These are phyloP conservation scores for Leptographium lundbergii DNA, from an alignment of 2,329 filamentous ascomycete species.

Conservation along the genomic window DNA sequence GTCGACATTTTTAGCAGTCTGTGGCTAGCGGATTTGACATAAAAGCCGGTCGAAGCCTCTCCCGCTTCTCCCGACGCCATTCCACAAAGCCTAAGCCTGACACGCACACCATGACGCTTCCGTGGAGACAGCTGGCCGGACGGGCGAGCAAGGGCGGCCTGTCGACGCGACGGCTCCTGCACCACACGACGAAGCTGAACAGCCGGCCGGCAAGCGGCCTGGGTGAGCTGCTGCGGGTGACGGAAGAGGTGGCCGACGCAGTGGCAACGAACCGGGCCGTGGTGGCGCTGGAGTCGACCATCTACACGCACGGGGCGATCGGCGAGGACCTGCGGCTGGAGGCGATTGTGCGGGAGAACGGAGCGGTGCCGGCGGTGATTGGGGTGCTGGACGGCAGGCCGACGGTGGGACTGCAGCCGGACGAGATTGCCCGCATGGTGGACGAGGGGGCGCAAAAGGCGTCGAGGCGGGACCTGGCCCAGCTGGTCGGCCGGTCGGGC, in stretches of 20 bases:
- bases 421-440: constrained; percentile 64
- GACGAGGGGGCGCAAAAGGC: constrained; percentile 65
- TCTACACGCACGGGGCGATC: constrained; percentile 88
- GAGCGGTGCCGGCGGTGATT: constrained; percentile 80
- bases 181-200: background rate
- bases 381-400: constrained; percentile 77
- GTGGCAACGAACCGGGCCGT: constrained; percentile 64
- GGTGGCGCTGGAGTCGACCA: constrained; percentile 88
- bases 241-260: constrained; percentile 72
- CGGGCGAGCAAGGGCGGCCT: background rate
- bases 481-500: constrained; percentile 46
- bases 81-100: too few species aligned
- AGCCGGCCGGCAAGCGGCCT: background rate
- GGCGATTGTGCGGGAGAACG: constrained; percentile 65
- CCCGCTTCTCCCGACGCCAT: too few species aligned
- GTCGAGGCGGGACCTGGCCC: constrained; percentile 76
- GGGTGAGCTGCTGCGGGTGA: constrained; percentile 47
- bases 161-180: background rate
- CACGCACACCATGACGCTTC: background rate
- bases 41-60: too few species aligned
- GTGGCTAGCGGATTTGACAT: too few species aligned
- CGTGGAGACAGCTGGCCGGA: background rate
- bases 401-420: constrained; percentile 59
- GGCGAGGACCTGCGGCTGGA: constrained; percentile 64
- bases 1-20: too few species aligned